Base-by-base conservation (phyloP, 129 eudicot genomes). In the Sambucus nigra region DNA sequence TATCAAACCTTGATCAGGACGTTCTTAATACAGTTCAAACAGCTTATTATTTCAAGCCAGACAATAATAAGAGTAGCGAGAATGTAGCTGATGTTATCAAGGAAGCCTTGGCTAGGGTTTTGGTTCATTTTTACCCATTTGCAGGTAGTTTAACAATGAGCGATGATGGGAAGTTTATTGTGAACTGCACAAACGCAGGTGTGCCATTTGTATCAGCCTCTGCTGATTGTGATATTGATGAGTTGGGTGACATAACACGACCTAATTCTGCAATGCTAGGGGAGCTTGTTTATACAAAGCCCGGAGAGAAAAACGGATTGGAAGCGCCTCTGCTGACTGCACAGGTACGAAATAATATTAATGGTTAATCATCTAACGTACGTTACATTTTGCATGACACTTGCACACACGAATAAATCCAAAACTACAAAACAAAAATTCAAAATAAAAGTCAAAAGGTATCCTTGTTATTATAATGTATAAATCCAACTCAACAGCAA, bases 71-170 rank as follows among this genome's bases (percentile, higher is more conserved):
- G 38, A 25, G 35, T 25, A 25, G 22, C 22, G 19, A 53, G 20
- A 27, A 53, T n/a, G 41, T n/a, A 1, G 22, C 9, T 3, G 0
- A 53, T 0, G 58, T 26, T 12, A 25, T 53, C 4, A 53, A 17
- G 19, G 3, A 27, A 25, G 21, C 40, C 5, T 15, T 53, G 23
- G 39, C 58, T 9, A 26, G 28, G 16, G 41, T 53, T 16, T 20
- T 53, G 7, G 41, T 53, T 15, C 58, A 53, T 17, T 53, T 12
- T 27, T 53, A 53, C 58, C 58, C 58, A 27, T 12, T 27, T 26
- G 25, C 41, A 9, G 58, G 58, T n/a, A 26, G 22, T 26, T 27
- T 27, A 28, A 53, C 21, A 2, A 7, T 27, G 2, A 53, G 21
- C 41, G 15, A 15, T n/a, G 41, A 53, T 3, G 58, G 58, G 21